Conservation (phyloP, 805 yeast genomes). For the Jamesozyma jinghongensis region DNA sequence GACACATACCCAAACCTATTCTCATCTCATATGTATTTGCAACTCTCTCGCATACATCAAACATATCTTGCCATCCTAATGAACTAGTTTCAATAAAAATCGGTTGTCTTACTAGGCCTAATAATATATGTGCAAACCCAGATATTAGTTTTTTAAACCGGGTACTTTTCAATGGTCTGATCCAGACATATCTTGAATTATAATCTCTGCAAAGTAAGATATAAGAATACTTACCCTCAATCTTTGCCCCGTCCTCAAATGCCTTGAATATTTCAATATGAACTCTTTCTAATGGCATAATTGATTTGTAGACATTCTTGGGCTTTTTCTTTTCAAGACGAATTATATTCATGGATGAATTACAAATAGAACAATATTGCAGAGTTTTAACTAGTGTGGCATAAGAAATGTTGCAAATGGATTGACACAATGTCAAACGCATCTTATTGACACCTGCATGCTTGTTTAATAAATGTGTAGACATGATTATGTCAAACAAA, state of each 20-base stretch:
- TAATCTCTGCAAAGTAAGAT: slow-evolving; percentile 25
- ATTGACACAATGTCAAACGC: slow-evolving; percentile 11
- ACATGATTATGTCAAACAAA: slow-evolving; percentile 22
- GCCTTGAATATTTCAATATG: slow-evolving; percentile 26
- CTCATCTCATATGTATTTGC: slow-evolving; percentile 16
- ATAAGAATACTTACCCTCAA: slow-evolving; percentile 24
- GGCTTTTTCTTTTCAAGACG: slow-evolving; percentile 11
- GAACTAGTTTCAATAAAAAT: slow-evolving; percentile 25
- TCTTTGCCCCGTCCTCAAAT: slow-evolving; percentile 11
- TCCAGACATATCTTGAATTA: slow-evolving; percentile 25
- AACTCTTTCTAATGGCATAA: slow-evolving; percentile 23
- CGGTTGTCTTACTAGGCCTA: slow-evolving; percentile 20
- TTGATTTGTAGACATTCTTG: slow-evolving; percentile 12
- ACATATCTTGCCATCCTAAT: slow-evolving; percentile 23
- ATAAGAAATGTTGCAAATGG: slow-evolving; percentile 22
- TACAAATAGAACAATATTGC: slow-evolving; percentile 26
- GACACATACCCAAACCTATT: slow-evolving; percentile 23
- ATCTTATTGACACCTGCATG: slow-evolving; percentile 16
- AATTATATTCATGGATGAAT: slow-evolving; percentile 9
- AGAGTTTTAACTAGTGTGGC: slow-evolving; percentile 12
- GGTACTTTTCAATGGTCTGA: slow-evolving; percentile 20
- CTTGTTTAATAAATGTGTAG: slow-evolving; percentile 26
- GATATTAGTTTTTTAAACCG: slow-evolving; percentile 17
- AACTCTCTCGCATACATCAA: slow-evolving; percentile 20
- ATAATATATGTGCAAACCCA: slow-evolving; percentile 12